Evolutionary conservation across 768 basidiomycete species (phyloP), one percentile per base, ranked within the genome.

Genomic region (Leucosporidium yakuticum): DNA sequence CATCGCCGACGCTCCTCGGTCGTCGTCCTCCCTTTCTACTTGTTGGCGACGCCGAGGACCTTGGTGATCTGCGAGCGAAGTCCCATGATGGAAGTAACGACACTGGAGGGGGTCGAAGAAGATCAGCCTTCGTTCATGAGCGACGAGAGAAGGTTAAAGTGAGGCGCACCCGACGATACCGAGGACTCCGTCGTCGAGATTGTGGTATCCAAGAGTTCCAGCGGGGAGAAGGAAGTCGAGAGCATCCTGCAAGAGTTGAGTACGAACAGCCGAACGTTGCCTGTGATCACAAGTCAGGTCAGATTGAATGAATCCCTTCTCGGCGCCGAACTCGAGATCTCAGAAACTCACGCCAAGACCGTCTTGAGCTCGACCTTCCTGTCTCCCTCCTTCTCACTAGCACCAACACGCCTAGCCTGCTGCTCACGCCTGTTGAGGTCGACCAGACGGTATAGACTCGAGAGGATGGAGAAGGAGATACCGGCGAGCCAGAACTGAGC

Each of bases 171-270:
- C 96, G 70, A 90, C 83, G 66, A 90, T 81, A 63, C 96, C 95
- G 34, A 95, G 80, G 25, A 85, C 76, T 31, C 95, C 94, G 68
- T 98, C 96, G 76, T 88, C 91, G 71, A 94, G 74, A 72, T 84
- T 83, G 70, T 87, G 83, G 62, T 89, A 80, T 21, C 88, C 90
- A 50, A 93, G 83, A 66, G 84, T 88, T 25, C 87, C 87, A 11
- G 91, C 89, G 8, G 96, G 96, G 74, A 94, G 86, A 86, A 88
- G 94, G 67, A 92, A 79, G 77, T 99, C 96, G 66, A 93, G 81
- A 25, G 85, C 76, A 78, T 99, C 96, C 67, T 90, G 86, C 63
- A 88, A 80, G 73, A 98, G 84, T 79, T 98, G 96, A 71, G 85
- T 84, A 34, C 87, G 85, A 36, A 86, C 83, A 8, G 84, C 85